These are phyloP conservation scores for Pichia phayaonensis DNA, from an alignment of 805 yeast genomes.

Conservation along the genomic window DNA sequence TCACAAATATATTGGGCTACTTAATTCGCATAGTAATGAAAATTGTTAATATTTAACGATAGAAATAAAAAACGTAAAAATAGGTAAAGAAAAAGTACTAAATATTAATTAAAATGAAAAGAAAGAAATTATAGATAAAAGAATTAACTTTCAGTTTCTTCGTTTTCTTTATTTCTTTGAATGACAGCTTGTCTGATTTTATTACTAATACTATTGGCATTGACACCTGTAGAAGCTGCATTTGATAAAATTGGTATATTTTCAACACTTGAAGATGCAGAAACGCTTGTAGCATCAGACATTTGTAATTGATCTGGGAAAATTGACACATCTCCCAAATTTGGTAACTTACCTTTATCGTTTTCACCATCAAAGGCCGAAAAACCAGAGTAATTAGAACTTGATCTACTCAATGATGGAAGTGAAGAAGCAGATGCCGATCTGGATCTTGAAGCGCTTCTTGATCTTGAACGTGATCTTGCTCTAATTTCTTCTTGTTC, in stretches of 20 bases:
- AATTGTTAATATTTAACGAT: no score
- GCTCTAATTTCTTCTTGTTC: constrained; percentile 20
- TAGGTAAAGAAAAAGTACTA: neutral
- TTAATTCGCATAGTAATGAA: no score
- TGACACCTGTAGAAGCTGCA: constrained; percentile 2
- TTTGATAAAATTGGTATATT: neutral
- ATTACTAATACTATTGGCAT: constrained; percentile 7
- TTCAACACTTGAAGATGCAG: constrained; percentile 3
- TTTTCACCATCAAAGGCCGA: constrained; percentile 15
- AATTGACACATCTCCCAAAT: constrained; percentile 27
- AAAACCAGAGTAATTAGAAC: constrained; percentile 25
- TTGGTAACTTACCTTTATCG: constrained; percentile 16
- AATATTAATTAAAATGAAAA: neutral
- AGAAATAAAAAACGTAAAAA: neutral
- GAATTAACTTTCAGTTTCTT: neutral
- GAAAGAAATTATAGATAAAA: neutral
- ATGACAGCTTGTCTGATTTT: constrained; percentile 22
- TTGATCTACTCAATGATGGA: constrained; percentile 11
- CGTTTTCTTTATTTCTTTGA: constrained; percentile 17
- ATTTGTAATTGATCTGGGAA: constrained; percentile 27
- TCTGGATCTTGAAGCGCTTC: constrained; percentile 7
- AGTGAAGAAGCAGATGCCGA: constrained; percentile 6
- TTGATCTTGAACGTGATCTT: constrained; percentile 15
- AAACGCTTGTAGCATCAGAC: constrained; percentile 12
- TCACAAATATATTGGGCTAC: no score